Percentiles rank a stretch among this genome's conserved stretches.
phyloP scores from a whole-genome alignment of 2,329 filamentous ascomycete genomes.

The Colletotrichum lentis region DNA sequence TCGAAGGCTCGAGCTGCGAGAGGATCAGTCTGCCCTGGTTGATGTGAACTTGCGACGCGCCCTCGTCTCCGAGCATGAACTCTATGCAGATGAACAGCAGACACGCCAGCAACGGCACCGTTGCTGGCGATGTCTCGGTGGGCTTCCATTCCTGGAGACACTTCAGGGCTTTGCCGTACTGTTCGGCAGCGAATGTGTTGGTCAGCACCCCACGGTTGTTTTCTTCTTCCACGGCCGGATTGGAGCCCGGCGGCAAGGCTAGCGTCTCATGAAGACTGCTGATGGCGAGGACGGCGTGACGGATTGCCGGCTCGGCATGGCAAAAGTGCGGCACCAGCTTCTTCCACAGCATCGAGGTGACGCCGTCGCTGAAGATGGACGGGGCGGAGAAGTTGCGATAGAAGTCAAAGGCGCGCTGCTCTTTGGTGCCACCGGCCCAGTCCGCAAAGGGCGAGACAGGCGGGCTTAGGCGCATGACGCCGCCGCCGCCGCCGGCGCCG shows the following conservation, averaged over 20 bases:
- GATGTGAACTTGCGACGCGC: conserved; percentile 56
- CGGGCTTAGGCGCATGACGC: conserved; percentile 27
- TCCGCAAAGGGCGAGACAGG: conserved; percentile 17
- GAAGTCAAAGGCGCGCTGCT: conserved; percentile 46
- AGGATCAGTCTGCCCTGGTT: conserved; percentile 55
- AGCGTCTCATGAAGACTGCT: conserved; percentile 56
- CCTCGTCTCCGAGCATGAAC: conserved; percentile 60
- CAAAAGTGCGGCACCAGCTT: conserved; percentile 56
- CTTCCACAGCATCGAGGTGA: conserved; percentile 55
- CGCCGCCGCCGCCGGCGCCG: too few relatives aligned
- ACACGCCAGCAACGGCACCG: conserved; percentile 54
- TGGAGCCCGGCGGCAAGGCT: conserved; percentile 15
- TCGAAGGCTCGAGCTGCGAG: conserved; percentile 44
- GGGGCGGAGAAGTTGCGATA: conserved; percentile 50
- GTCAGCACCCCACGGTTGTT: neutral
- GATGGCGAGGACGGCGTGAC: conserved; percentile 60
- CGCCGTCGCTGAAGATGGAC: conserved; percentile 50
- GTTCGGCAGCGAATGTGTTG: conserved; percentile 49
- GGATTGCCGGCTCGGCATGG: conserved; percentile 55
- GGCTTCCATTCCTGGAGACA: conserved; percentile 50
- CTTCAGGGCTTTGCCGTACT: conserved; percentile 60
- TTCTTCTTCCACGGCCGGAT: neutral
- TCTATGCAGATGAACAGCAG: conserved; percentile 63
- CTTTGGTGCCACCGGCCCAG: conserved; percentile 23
- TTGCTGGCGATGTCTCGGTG: conserved; percentile 40